Percentiles rank a stretch among this genome's conserved stretches.
Evolutionary conservation across 208 protist genomes (phyloP).

Genomic region (Endotrypanum monterogeii): DNA sequence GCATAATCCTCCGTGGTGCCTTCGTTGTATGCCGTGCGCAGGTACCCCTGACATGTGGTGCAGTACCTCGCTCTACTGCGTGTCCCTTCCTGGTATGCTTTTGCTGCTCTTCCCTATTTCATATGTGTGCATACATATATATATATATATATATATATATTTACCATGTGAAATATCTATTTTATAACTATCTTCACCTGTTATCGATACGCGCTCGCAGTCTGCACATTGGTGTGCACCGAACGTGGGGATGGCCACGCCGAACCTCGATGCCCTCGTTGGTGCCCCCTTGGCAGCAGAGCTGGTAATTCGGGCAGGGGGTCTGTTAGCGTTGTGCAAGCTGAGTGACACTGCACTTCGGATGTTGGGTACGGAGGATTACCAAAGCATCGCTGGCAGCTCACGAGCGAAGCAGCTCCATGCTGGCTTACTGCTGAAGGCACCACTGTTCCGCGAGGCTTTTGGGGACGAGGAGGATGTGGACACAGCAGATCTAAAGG

Average conservation of each 20-base stretch:
- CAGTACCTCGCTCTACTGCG: no score
- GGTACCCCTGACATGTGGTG: no score
- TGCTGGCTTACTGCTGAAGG: slow-evolving; percentile 52
- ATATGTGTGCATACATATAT: no score
- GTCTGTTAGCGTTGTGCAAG: slow-evolving; percentile 50
- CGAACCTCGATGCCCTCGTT: slow-evolving; percentile 68
- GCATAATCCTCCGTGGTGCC: background rate
- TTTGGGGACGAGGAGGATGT: slow-evolving; percentile 58
- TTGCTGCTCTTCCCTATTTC: no score
- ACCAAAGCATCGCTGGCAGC: slow-evolving; percentile 18
- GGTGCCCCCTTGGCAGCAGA: slow-evolving; percentile 44
- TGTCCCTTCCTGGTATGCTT: no score
- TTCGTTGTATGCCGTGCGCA: background rate
- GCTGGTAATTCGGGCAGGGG: slow-evolving; percentile 54
- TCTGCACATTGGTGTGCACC: background rate
- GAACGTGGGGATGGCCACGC: slow-evolving; percentile 21
- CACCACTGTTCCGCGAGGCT: slow-evolving; percentile 62
- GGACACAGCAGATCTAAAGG: slow-evolving; percentile 43
- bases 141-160: no score
- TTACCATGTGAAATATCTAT: no score
- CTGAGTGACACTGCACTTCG: slow-evolving; percentile 69
- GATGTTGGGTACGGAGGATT: slow-evolving; percentile 65
- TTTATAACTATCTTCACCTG: background rate
- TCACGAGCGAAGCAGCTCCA: slow-evolving; percentile 49
- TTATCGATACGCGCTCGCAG: background rate